A percentile compares a stretch with the other conserved stretches of the same genome.
phyloP scores from a whole-genome alignment of 768 basidiomycete species.

The Tricholoma saponaceum region DNA sequence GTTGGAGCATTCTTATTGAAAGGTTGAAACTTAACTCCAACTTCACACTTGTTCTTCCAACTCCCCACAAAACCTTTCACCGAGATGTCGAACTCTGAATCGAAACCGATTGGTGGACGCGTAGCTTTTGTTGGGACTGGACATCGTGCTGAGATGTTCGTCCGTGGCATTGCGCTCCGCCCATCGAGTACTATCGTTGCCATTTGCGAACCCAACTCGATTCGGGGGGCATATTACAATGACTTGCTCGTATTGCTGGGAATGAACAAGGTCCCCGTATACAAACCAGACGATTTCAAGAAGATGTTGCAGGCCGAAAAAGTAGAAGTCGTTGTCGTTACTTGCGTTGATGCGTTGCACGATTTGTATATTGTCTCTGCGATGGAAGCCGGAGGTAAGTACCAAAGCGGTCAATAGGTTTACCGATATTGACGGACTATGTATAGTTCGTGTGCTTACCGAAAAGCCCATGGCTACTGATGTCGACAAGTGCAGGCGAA shows the following conservation, averaged over 20 bases:
- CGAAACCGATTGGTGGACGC: slow-evolving; percentile 28
- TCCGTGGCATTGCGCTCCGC: slow-evolving; percentile 40
- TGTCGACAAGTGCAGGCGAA: slow-evolving; percentile 40
- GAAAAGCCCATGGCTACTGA: slow-evolving; percentile 55
- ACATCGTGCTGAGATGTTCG: slow-evolving; percentile 40
- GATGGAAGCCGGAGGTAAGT: too few species aligned
- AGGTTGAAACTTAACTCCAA: neutral
- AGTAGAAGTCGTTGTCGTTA: slow-evolving; percentile 45
- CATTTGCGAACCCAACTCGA: slow-evolving; percentile 43
- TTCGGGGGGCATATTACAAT: slow-evolving; percentile 44
- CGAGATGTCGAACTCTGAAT: neutral
- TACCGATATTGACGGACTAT: too few species aligned
- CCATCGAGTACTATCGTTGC: slow-evolving; percentile 38
- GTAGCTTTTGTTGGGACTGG: slow-evolving; percentile 41
- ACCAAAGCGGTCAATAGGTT: too few species aligned
- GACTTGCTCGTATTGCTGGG: slow-evolving; percentile 34
- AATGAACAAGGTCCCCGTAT: slow-evolving; percentile 33
- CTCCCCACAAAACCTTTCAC: neutral
- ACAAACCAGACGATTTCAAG: slow-evolving; percentile 35
- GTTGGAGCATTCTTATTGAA: neutral
- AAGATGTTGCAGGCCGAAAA: slow-evolving; percentile 44
- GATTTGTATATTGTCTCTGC: too few species aligned
- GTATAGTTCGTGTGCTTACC: slow-evolving; percentile 47
- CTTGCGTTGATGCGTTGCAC: slow-evolving; percentile 45
- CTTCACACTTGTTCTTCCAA: too few species aligned